Base-by-base conservation (phyloP, 768 basidiomycete genomes). In the Clavulina sp. region DNA sequence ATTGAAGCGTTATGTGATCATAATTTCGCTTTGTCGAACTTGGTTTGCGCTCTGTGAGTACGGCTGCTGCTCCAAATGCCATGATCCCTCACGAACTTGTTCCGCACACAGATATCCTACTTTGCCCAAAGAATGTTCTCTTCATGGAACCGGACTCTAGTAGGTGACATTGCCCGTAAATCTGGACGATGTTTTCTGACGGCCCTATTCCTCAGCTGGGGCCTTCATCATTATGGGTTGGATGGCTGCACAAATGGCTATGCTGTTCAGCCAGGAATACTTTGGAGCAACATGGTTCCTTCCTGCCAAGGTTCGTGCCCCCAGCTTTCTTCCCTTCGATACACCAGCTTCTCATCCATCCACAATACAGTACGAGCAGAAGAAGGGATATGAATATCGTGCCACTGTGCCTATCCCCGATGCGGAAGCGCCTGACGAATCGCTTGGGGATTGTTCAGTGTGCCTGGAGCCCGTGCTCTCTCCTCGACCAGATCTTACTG, bases 231-330 rank as follows among this genome's bases (percentile, higher is more conserved):
- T 91, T 16, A 73, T 75, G 2, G 57, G 66, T 3, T 73, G 83
- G 60, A 74, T 87, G 16, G 63, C 73, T 23, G 57, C 77, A 18
- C 86, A 91, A 61, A 75, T 76, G 2, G 54, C 63, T 1, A 56
- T 86, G 1, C 61, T 91, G 19, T 60, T 80, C 28, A 69, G 85
- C 4, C 89, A 95, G 68, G 81, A 86, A 48, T 64, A 65, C 32
- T 65, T 91, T 33, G 84, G 85, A 2, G 81, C 89, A 0, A 70
- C 79, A 0, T 92, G 92, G 71, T 91, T 93, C 71, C 72, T 89
- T 26, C 81, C 85, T 2, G 66, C 66, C 56, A 70, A 70, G 52
- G 85, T 84, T 61, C 51, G 77, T 66, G 13, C 26, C 46, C 32
- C 32, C 24, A 38, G 32, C 49, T 57, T 53, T 19, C 52, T 49